Evolutionary conservation across 2,329 filamentous ascomycete species (phyloP), one percentile per base, ranked within the genome.

Genomic region (Diaporthe sp.): DNA sequence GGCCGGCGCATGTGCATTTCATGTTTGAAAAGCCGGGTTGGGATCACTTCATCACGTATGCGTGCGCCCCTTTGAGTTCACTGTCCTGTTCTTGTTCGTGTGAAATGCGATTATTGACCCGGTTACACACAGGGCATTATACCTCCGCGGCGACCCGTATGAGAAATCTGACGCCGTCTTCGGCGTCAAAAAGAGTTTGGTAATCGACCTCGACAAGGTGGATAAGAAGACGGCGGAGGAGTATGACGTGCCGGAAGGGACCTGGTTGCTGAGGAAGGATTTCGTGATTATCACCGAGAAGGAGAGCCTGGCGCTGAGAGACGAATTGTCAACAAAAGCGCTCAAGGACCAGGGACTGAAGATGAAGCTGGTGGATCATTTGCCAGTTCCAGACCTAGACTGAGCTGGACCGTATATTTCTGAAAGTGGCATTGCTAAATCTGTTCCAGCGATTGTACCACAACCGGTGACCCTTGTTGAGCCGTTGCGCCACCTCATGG

Each of bases 121-220:
- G 38, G 47, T 22, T 30, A 8, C 22, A 57, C 60, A 47, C 60
- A 95, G 93, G 4, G 93, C 94, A 0, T 85, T 97, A 0, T 97
- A 96, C 80, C 86, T 96, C 72, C 90, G 93, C 3, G 92, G 91
- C 60, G 94, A 96, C 78, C 93, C 93, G 0, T 97, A 96, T 81
- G 94, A 96, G 85, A 94, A 91, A 1, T 94, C 93, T 0, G 95
- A 97, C 80, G 94, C 94, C 0, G 95, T 97, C 1, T 97, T 97
- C 79, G 95, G 95, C 28, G 94, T 97, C 74, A 97, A 97, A 82
- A 88, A 95, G 81, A 94, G 92, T 38, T 86, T 97, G 17, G 85
- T 95, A n/a, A 87, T 95, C 19, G 92, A 94, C 77, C 85, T 83
- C 78, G 87, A 76, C 84, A 88, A 79, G 85, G 90, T 78, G 67